Evolutionary conservation across 108 stramenopile species (phyloP).

Genomic region (Conticribra weissflogii): DNA sequence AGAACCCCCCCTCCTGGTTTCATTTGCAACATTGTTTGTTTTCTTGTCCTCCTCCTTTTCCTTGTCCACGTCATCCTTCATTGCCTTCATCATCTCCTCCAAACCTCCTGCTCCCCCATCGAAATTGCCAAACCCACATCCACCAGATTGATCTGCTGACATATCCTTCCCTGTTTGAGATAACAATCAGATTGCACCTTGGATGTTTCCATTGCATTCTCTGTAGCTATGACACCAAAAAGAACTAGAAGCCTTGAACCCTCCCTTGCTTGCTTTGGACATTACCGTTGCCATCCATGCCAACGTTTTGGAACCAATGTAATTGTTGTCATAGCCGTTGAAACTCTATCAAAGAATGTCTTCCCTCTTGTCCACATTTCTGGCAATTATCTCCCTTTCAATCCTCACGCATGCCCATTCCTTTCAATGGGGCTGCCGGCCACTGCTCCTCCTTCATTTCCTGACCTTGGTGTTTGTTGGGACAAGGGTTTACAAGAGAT

Average conservation of each 20-base stretch:
- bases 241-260: too few species aligned
- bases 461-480: too few species aligned
- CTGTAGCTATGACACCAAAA: neutral
- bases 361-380: neutral
- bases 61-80: slow-evolving; percentile 17
- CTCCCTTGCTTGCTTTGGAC: too few species aligned
- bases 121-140: slow-evolving; percentile 76
- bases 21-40: too few species aligned
- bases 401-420: slow-evolving; percentile 21
- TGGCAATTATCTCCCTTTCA: slow-evolving; percentile 22
- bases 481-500: too few species aligned
- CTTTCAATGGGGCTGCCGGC: neutral
- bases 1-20: neutral
- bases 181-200: neutral
- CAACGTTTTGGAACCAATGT: too few species aligned
- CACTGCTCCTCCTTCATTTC: slow-evolving; percentile 8
- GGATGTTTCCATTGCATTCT: neutral
- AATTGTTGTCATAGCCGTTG: too few species aligned
- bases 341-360: neutral
- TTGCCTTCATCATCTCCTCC: slow-evolving; percentile 46
- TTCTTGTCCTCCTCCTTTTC: slow-evolving; percentile 16
- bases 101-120: slow-evolving; percentile 71
- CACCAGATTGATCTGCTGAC: slow-evolving; percentile 61
- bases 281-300: too few species aligned
- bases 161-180: slow-evolving; percentile 15